Evolutionary conservation across 2,329 filamentous ascomycete species (phyloP).

Genomic region (Fusarium musae): DNA sequence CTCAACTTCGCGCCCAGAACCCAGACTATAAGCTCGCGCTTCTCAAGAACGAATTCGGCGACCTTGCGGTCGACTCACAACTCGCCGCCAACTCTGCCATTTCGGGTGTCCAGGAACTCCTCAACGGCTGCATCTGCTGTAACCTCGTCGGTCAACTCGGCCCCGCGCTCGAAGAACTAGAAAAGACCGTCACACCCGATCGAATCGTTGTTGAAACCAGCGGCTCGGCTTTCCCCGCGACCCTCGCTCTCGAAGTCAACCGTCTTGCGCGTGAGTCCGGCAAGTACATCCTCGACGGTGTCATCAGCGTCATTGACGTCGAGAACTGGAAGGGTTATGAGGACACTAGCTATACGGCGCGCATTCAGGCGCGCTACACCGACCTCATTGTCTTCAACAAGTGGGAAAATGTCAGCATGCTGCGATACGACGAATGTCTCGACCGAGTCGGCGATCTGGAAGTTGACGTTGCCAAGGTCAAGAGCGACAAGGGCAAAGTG

Average conservation of each 20-base stretch:
- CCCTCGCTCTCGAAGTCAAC: constrained; percentile 90
- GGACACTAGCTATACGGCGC: constrained; percentile 88
- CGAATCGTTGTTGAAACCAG: constrained; percentile 95
- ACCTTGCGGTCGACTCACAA: constrained; percentile 92
- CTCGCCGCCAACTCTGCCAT: constrained; percentile 86
- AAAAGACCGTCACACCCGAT: constrained; percentile 69
- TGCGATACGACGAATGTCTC: constrained; percentile 78
- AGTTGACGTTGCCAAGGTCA: constrained; percentile 83
- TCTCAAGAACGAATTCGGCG: constrained; percentile 98
- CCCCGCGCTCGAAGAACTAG: constrained; percentile 81
- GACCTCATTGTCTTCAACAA: constrained; percentile 94
- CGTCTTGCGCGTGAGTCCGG: constrained; percentile 76
- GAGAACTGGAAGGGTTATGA: constrained; percentile 97
- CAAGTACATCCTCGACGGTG: constrained; percentile 82
- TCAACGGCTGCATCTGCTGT: constrained; percentile 99
- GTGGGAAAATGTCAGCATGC: constrained; percentile 82
- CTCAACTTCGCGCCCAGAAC: constrained; percentile 81
- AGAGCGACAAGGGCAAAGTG: constrained; percentile 84
- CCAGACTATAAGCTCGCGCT: constrained; percentile 87
- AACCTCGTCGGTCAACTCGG: constrained; percentile 94
- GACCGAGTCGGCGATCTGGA: constrained; percentile 85
- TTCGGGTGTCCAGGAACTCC: constrained; percentile 88
- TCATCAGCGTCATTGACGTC: constrained; percentile 90
- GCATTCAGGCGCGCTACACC: constrained; percentile 88
- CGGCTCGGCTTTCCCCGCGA: constrained; percentile 88